These are phyloP conservation scores for Xylaria sp. DNA, from an alignment of 2,329 filamentous ascomycete species.

Conservation along the genomic window DNA sequence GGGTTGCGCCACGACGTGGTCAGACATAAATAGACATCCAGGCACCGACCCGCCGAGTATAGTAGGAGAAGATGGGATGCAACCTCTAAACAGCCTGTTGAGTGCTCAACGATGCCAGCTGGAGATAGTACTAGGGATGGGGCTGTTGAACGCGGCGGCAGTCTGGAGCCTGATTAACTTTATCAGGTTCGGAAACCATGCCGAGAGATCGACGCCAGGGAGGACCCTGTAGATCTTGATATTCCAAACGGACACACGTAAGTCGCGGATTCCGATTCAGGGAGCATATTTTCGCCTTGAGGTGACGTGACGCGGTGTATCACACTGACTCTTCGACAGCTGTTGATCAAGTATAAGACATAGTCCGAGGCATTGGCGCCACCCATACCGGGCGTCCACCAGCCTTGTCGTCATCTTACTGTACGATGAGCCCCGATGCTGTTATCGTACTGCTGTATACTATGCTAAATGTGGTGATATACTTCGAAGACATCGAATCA, in stretches of 20 bases:
- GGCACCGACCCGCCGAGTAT: conserved; percentile 10
- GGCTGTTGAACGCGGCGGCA: neutral
- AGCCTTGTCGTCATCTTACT: conserved; percentile 1
- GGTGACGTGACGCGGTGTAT: neutral
- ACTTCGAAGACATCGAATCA: neutral
- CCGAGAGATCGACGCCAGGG: conserved; percentile 26
- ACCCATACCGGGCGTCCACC: neutral
- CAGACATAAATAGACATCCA: conserved; percentile 7
- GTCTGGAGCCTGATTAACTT: conserved; percentile 2
- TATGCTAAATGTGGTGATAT: neutral
- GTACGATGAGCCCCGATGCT: neutral
- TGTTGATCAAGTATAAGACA: neutral
- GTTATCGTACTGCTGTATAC: neutral
- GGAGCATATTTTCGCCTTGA: neutral
- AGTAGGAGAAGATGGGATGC: conserved; percentile 4
- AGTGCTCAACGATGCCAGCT: neutral
- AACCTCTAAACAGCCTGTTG: neutral
- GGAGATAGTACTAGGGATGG: neutral
- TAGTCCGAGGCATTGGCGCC: neutral
- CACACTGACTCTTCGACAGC: neutral
- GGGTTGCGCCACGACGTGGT: conserved; percentile 11
- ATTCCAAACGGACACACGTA: neutral
- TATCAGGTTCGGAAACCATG: conserved; percentile 1
- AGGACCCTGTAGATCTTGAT: conserved; percentile 16
- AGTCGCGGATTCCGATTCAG: neutral